Evolutionary conservation across 2,329 filamentous ascomycete species (phyloP).

Genomic region (Leptodontidium sp.): DNA sequence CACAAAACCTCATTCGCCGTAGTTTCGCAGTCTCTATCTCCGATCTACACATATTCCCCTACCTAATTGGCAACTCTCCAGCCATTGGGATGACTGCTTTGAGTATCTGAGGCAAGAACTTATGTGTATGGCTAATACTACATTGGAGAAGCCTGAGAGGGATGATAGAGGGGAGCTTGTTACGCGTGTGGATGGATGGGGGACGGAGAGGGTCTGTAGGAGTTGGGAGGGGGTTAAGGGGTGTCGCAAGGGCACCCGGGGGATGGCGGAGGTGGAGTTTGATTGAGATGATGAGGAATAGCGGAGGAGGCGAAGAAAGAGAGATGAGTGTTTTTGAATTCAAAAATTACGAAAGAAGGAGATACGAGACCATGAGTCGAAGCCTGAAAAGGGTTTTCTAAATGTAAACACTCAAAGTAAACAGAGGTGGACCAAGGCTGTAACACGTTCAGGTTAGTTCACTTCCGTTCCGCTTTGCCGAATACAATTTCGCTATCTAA

Average conservation of each 20-base stretch:
- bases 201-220: not conserved
- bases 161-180: not conserved
- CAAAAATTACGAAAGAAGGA: too few relatives aligned
- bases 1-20: not conserved
- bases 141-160: not conserved
- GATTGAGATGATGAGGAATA: not conserved
- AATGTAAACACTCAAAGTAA: too few relatives aligned
- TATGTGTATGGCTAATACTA: conserved; percentile 5
- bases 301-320: not conserved
- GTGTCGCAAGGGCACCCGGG: not conserved
- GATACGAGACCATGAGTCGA: too few relatives aligned
- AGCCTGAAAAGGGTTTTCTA: too few relatives aligned
- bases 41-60: not conserved
- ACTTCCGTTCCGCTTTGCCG: too few relatives aligned
- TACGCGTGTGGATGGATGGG: not conserved
- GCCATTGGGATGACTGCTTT: not conserved
- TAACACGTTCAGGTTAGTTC: too few relatives aligned
- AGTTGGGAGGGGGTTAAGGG: not conserved
- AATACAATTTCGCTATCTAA: too few relatives aligned
- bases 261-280: not conserved
- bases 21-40: not conserved
- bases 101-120: not conserved
- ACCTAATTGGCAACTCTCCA: not conserved
- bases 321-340: too few relatives aligned
- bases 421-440: too few relatives aligned